Conservation (phyloP, 2,329 filamentous ascomycete genomes). For the Coniella lustricola region DNA sequence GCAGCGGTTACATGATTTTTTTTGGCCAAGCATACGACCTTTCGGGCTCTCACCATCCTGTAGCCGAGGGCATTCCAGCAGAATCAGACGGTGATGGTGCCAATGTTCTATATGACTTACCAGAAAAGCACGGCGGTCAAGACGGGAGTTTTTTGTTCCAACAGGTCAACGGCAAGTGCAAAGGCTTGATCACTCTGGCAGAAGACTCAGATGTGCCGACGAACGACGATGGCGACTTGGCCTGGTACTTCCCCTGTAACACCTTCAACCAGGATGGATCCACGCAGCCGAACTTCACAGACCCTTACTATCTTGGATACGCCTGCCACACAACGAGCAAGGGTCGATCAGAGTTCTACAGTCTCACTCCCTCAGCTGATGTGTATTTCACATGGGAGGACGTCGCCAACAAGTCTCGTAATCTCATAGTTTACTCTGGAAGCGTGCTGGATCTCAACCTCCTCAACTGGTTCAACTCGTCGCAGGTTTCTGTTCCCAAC, state of each 20-base stretch:
- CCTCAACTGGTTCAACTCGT: conserved; percentile 80
- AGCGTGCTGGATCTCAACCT: conserved; percentile 87
- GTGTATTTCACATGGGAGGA: conserved; percentile 97
- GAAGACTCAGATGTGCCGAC: conserved; percentile 71
- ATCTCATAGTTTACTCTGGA: conserved; percentile 89
- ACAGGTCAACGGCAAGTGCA: conserved; percentile 96
- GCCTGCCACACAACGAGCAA: conserved; percentile 72
- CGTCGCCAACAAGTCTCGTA: conserved; percentile 79
- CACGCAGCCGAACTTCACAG: conserved; percentile 64
- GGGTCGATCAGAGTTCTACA: conserved; percentile 70
- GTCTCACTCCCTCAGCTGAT: conserved; percentile 63
- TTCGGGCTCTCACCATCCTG: conserved; percentile 67
- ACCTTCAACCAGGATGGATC: conserved; percentile 93
- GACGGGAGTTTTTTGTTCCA: conserved; percentile 98
- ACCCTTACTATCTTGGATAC: conserved; percentile 75
- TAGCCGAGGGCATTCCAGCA: conserved; percentile 67
- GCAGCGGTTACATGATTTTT: conserved; percentile 85
- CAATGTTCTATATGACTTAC: conserved; percentile 84
- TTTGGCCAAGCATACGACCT: conserved; percentile 88
- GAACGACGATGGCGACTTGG: conserved; percentile 64
- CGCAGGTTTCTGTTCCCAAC: conserved; percentile 66
- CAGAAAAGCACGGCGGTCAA: conserved; percentile 72
- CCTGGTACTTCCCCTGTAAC: conserved; percentile 95
- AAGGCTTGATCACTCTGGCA: conserved; percentile 72
- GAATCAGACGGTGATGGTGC: conserved; percentile 42